A percentile compares a stretch with the other conserved stretches of the same genome.
phyloP scores from a whole-genome alignment of 208 protist genomes.

The Wallacemonas sp. region DNA sequence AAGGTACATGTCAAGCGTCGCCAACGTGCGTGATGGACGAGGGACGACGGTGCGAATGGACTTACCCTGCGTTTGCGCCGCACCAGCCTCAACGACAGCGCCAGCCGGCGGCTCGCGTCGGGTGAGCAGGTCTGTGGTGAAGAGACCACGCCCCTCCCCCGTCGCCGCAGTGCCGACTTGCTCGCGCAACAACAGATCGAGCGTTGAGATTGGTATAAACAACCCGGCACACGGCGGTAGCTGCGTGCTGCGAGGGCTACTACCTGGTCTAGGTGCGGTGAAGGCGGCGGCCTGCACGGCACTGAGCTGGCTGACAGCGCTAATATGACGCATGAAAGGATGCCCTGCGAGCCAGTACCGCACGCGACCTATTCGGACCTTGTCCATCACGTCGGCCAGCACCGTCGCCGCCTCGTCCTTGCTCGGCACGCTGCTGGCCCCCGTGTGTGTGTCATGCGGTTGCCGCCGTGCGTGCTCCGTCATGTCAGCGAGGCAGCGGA shows the following conservation, averaged over 20 bases:
- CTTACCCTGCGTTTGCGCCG: too few relatives aligned
- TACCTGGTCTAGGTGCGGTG: background rate
- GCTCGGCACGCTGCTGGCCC: too few relatives aligned
- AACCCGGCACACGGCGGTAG: background rate
- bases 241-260: background rate
- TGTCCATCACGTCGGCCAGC: background rate
- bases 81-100: too few relatives aligned
- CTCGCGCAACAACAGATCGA: constrained; percentile 1
- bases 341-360: constrained; percentile 33
- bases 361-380: background rate
- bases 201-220: background rate
- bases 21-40: background rate
- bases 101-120: background rate
- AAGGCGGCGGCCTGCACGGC: background rate
- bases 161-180: too few relatives aligned
- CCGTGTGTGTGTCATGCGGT: constrained; percentile 15
- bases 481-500: constrained; percentile 15
- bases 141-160: too few relatives aligned
- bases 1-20: background rate
- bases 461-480: constrained; percentile 4
- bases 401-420: background rate
- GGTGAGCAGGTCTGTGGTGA: too few relatives aligned
- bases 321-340: constrained; percentile 49
- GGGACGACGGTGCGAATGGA: background rate
- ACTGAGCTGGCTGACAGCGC: constrained; percentile 44